Evolutionary conservation across 345 rosid genomes (phyloP), one percentile per base, ranked within the genome.

Genomic region (Boechera stricta): DNA sequence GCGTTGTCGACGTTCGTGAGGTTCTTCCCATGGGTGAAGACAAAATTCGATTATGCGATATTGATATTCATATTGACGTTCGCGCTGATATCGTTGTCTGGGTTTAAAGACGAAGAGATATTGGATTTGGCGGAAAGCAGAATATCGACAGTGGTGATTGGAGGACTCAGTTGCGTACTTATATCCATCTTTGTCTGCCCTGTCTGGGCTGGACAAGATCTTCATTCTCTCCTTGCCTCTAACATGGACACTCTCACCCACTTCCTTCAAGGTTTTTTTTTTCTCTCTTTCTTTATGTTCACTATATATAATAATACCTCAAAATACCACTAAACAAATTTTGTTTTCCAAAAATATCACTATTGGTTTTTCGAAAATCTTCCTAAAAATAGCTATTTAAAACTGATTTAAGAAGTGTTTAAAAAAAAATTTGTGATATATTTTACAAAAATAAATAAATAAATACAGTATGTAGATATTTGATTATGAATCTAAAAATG

Each of bases 191-290:
- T 89, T 26, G 56, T 92, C 15, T 91, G 86, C 10, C 99, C 98
- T 15, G 84, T 85, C 0, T 91, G 99, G 99, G 90, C 98, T 48
- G 75, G 99, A 36, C 96, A 95, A 52, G 98, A 95, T 74, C 94
- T 95, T 70, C 98, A 92, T 35, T 71, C 74, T 39, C 88, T 92
- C 15, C 38, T 84, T 6, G 76, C 80, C 80, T 80, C 94, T 31
- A 86, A 81, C 66, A 89, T 89, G 38, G 61, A 85, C 56, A 64
- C 72, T 24, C 88, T 95, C 41, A 84, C 96, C 56, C 10, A 60
- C 58, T 86, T 90, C 41, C 80, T 95, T 31, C 86, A 87, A 87
- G 97, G 98, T 52, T 81, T 84, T 60, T 62, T 0, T 39, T 0
- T 38, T 18, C 4, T 57, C 5, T 21, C 39, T 61, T 21, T 12